Evolutionary conservation across 768 basidiomycete species (phyloP).

Genomic region (Tricholoma bakamatsutake): DNA sequence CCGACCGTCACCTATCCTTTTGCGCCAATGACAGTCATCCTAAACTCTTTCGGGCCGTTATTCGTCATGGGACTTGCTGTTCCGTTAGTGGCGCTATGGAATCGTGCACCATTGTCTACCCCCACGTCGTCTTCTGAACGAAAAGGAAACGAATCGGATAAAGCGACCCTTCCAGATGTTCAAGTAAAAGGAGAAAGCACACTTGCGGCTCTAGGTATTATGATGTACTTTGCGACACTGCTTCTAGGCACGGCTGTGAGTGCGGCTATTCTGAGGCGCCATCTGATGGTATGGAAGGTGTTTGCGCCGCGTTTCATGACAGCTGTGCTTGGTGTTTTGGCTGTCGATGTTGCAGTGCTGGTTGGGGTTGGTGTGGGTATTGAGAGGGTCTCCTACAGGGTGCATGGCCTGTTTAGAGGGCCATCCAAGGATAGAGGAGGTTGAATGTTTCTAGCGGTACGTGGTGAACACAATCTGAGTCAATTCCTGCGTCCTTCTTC

Average conservation of each 20-base stretch:
- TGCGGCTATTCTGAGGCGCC: constrained; percentile 71
- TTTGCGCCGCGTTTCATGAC: constrained; percentile 95
- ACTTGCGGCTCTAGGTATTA: constrained; percentile 56
- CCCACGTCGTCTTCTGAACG: neutral
- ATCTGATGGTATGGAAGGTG: constrained; percentile 99
- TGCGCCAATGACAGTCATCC: constrained; percentile 64
- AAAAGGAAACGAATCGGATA: neutral
- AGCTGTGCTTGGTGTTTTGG: constrained; percentile 57
- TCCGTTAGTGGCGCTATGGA: constrained; percentile 80
- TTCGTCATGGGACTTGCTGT: constrained; percentile 59
- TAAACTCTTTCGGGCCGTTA: constrained; percentile 76
- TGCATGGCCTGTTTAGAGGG: constrained; percentile 20
- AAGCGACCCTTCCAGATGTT: constrained; percentile 19
- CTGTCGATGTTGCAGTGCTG: constrained; percentile 65
- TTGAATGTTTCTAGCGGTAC: neutral
- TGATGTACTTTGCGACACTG: constrained; percentile 61
- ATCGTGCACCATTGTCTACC: constrained; percentile 54
- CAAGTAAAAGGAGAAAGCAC: constrained; percentile 35
- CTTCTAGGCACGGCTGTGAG: constrained; percentile 66
- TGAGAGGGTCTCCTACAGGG: constrained; percentile 29
- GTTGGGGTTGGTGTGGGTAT: constrained; percentile 59
- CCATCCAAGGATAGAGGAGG: neutral
- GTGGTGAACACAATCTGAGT: too few relatives aligned
- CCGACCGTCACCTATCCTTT: constrained; percentile 63
- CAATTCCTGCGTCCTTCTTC: too few relatives aligned